Conservation (phyloP, 495 filamentous ascomycete genomes). For the Rhizodiscina lignyota region DNA sequence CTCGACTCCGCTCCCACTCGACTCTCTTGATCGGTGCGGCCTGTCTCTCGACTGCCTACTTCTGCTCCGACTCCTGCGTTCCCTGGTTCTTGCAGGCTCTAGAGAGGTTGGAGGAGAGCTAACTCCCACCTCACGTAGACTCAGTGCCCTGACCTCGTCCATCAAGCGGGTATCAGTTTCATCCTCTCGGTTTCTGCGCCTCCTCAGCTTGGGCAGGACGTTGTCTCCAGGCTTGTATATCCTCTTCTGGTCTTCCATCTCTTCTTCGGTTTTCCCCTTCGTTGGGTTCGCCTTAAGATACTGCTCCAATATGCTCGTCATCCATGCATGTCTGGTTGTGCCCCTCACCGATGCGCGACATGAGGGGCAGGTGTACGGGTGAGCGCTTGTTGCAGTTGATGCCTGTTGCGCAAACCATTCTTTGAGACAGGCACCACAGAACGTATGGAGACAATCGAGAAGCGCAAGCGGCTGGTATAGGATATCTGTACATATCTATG, state of each 20-base stretch:
- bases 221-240: conserved; percentile 65
- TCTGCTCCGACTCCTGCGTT: conserved; percentile 16
- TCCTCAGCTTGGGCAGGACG: conserved; percentile 41
- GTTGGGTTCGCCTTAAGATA: conserved; percentile 59
- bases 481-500: conserved; percentile 87
- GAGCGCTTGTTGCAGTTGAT: conserved; percentile 30
- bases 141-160: conserved; percentile 52
- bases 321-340: conserved; percentile 68
- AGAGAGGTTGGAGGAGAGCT: conserved; percentile 1
- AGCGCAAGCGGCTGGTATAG: conserved; percentile 91
- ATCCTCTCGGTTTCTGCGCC: conserved; percentile 21
- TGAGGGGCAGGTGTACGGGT: conserved; percentile 73
- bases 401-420: conserved; percentile 70
- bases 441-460: conserved; percentile 93
- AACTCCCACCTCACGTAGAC: conserved; percentile 48
- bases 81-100: conserved; percentile 24
- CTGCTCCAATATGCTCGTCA: conserved; percentile 72
- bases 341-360: conserved; percentile 75
- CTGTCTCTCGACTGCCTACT: conserved; percentile 17
- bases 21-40: conserved; percentile 4
- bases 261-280: conserved; percentile 42
- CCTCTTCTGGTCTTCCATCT: conserved; percentile 51
- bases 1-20: conserved; percentile 9
- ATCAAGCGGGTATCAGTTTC: conserved; percentile 54
- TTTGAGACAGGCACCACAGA: conserved; percentile 86